Evolutionary conservation across 805 yeast genomes (phyloP).

Genomic region (Metschnikowia borealis): DNA sequence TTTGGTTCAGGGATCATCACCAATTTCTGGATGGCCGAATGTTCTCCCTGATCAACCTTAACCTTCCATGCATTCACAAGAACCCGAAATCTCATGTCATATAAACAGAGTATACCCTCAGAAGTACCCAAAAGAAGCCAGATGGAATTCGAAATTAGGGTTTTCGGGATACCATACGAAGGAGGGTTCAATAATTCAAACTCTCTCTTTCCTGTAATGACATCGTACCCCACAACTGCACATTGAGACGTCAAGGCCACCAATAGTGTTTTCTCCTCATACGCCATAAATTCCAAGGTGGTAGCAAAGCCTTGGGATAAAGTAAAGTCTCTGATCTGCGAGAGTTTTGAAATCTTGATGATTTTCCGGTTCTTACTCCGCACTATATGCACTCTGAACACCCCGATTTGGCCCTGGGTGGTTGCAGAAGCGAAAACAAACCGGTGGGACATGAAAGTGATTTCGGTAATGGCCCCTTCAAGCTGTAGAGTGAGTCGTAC

Average conservation of each 20-base stretch:
- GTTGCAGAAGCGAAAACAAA: constrained; percentile 58
- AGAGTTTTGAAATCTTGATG: constrained; percentile 22
- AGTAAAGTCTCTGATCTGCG: constrained; percentile 14
- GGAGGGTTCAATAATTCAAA: constrained; percentile 50
- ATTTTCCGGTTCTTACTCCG: constrained; percentile 33
- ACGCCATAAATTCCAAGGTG: constrained; percentile 38
- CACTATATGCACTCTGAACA: constrained; percentile 33
- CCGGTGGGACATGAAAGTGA: constrained; percentile 50
- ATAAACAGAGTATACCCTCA: constrained; percentile 67
- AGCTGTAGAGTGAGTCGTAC: constrained; percentile 36
- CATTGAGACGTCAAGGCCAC: constrained; percentile 52
- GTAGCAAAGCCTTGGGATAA: constrained; percentile 39
- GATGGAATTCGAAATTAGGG: constrained; percentile 47
- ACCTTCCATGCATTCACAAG: constrained; percentile 62
- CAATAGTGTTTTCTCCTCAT: constrained; percentile 40
- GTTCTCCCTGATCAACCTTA: constrained; percentile 30
- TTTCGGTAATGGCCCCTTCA: constrained; percentile 45
- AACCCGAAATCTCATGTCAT: constrained; percentile 74
- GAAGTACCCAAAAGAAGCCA: constrained; percentile 78
- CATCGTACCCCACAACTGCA: constrained; percentile 50
- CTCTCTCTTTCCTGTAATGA: constrained; percentile 48
- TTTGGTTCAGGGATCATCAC: constrained; percentile 45
- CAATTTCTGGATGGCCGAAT: constrained; percentile 46
- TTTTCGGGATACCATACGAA: constrained; percentile 60
- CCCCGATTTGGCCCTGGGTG: constrained; percentile 40